Percentiles rank a stretch among this genome's conserved stretches.
Conservation (phyloP, 331 rosid species). For the Cucumis variabilis region DNA sequence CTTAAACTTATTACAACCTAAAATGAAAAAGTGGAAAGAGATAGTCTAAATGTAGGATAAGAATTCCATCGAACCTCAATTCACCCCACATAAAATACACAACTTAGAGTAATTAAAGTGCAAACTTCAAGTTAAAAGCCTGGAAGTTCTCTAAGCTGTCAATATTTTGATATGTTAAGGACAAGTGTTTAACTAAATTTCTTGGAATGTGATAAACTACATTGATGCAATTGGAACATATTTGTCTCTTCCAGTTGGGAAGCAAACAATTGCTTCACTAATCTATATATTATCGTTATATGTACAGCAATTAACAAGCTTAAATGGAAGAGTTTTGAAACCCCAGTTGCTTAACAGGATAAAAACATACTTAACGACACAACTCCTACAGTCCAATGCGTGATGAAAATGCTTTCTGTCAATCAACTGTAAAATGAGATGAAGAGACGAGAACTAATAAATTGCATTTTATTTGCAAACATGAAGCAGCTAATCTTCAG, state of each 20-base stretch:
- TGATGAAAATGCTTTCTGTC: not conserved
- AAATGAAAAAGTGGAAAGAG: too few species aligned
- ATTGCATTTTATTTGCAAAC: slow-evolving; percentile 1
- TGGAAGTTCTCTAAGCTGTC: not conserved
- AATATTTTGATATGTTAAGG: not conserved
- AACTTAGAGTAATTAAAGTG: too few species aligned
- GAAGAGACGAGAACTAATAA: slow-evolving; percentile 20
- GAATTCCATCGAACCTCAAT: too few species aligned
- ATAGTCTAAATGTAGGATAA: too few species aligned
- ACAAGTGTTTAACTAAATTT: not conserved
- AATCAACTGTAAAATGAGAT: not conserved
- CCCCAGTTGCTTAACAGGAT: not conserved
- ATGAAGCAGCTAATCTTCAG: not conserved
- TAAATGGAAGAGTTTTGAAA: not conserved
- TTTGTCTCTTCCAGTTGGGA: not conserved
- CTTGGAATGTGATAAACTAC: not conserved
- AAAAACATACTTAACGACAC: not conserved
- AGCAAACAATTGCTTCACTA: not conserved
- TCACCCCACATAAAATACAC: too few species aligned
- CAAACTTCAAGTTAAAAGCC: not conserved
- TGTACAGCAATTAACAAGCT: slow-evolving; percentile 5
- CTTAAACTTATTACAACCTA: too few species aligned
- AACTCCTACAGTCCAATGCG: not conserved
- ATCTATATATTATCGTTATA: not conserved
- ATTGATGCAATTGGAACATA: not conserved